A percentile compares a stretch with the other conserved stretches of the same genome.
Conservation (phyloP, 202 grass and related monocot species). For the Elaeis oleifera region DNA sequence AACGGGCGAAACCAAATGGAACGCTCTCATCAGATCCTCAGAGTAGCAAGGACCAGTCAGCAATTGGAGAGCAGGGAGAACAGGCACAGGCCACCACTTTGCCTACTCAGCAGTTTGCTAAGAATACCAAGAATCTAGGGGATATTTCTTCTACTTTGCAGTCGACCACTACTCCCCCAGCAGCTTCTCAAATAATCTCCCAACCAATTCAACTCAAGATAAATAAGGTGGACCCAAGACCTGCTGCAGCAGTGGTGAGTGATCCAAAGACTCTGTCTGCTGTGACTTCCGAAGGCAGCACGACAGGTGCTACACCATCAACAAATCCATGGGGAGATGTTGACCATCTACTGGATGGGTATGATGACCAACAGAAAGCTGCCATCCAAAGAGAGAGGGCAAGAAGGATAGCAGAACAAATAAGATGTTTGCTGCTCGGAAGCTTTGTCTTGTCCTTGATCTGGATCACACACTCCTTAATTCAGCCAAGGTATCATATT, state of each 20-base stretch:
- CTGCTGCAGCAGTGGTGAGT: conserved; percentile 27
- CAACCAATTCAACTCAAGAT: conserved; percentile 25
- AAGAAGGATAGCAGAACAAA: conserved; percentile 78
- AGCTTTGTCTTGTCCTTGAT: conserved; percentile 94
- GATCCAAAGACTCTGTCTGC: conserved; percentile 23
- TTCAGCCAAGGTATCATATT: conserved; percentile 74
- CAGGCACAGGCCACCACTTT: conserved; percentile 23
- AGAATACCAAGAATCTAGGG: conserved; percentile 23
- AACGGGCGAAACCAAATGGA: neutral
- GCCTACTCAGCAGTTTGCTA: conserved; percentile 13
- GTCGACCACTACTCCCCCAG: conserved; percentile 33
- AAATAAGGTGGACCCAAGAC: conserved; percentile 26
- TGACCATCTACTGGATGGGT: conserved; percentile 79
- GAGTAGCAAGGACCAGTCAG: conserved; percentile 30
- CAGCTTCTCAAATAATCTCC: conserved; percentile 13
- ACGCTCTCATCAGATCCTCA: neutral
- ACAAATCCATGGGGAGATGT: conserved; percentile 53
- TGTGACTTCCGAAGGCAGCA: conserved; percentile 13
- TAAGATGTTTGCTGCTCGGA: conserved; percentile 70
- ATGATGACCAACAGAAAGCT: conserved; percentile 83
- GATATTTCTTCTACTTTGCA: conserved; percentile 50
- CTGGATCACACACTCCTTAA: conserved; percentile 97
- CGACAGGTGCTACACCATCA: conserved; percentile 7
- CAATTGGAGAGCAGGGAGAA: conserved; percentile 21
- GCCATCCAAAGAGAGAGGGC: conserved; percentile 95